Evolutionary conservation across 495 filamentous ascomycete species (phyloP).

Genomic region (Hypoxylon perforatum): DNA sequence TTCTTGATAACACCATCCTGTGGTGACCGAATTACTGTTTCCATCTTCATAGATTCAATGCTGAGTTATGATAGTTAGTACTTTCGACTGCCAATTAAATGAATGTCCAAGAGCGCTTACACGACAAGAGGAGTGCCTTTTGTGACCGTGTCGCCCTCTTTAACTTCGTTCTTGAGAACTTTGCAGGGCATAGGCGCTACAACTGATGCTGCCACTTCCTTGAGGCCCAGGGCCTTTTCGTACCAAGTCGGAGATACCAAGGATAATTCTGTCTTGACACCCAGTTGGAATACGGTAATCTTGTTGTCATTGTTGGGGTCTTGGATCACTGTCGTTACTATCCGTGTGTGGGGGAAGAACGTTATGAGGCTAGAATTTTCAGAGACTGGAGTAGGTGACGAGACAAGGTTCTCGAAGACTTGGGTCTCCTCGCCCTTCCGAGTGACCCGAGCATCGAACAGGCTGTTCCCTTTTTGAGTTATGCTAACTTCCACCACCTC

Average conservation of each 20-base stretch:
- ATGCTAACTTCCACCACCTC: constrained; percentile 68
- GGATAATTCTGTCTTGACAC: constrained; percentile 77
- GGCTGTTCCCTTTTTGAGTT: constrained; percentile 67
- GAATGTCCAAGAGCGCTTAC: constrained; percentile 50
- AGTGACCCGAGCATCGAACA: constrained; percentile 74
- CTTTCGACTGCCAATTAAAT: no score
- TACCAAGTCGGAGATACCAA: constrained; percentile 80
- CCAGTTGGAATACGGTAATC: constrained; percentile 84
- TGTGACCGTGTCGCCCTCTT: constrained; percentile 80
- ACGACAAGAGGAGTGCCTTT: constrained; percentile 92
- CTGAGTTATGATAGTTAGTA: constrained; percentile 44
- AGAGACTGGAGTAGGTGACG: constrained; percentile 33
- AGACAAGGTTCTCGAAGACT: constrained; percentile 58
- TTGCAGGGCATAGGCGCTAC: constrained; percentile 94
- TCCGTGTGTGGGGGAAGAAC: constrained; percentile 79
- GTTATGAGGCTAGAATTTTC: constrained; percentile 58
- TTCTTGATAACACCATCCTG: constrained; percentile 81
- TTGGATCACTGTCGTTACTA: constrained; percentile 82
- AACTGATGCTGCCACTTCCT: constrained; percentile 83
- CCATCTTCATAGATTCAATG: constrained; percentile 99
- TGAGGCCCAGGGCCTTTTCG: constrained; percentile 85
- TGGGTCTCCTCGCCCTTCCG: constrained; percentile 51
- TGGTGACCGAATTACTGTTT: constrained; percentile 93
- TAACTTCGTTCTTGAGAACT: constrained; percentile 83
- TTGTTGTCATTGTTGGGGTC: constrained; percentile 67